Percentiles rank a stretch among this genome's conserved stretches.
Evolutionary conservation across 2,329 filamentous ascomycete species (phyloP).

Genomic region (Alternaria dauci): DNA sequence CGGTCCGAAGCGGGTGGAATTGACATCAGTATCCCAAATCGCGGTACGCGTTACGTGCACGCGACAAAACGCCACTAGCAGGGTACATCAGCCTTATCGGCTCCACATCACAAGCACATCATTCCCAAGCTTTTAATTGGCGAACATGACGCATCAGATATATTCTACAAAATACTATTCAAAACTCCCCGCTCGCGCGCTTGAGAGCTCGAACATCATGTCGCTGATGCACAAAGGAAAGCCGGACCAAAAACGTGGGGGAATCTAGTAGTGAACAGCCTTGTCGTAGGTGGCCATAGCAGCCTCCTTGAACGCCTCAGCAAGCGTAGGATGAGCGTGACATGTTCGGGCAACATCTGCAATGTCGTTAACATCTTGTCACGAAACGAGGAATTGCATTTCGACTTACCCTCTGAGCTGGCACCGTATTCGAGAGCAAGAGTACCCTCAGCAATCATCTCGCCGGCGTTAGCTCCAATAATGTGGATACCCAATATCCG

Average conservation of each 20-base stretch:
- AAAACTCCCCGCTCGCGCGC: conserved; percentile 45
- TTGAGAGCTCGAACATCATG: conserved; percentile 46
- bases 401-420: conserved; percentile 83
- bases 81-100: conserved; percentile 33
- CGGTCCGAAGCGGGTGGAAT: conserved; percentile 23
- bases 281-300: conserved; percentile 97
- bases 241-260: conserved; percentile 31
- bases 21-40: conserved; percentile 31
- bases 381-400: neutral
- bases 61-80: conserved; percentile 31
- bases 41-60: conserved; percentile 43
- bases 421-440: conserved; percentile 96
- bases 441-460: conserved; percentile 99
- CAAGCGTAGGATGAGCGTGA: conserved; percentile 94
- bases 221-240: conserved; percentile 47
- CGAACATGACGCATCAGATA: conserved; percentile 44
- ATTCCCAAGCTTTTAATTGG: conserved; percentile 28
- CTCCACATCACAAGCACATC: conserved; percentile 15
- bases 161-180: conserved; percentile 53
- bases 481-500: conserved; percentile 96
- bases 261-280: conserved; percentile 85
- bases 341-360: conserved; percentile 72
- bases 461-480: conserved; percentile 91
- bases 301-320: conserved; percentile 99
- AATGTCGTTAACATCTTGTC: conserved; percentile 23